These are phyloP conservation scores for Fusarium fracticaudum DNA, from an alignment of 2,329 filamentous ascomycete genomes.

Conservation along the genomic window DNA sequence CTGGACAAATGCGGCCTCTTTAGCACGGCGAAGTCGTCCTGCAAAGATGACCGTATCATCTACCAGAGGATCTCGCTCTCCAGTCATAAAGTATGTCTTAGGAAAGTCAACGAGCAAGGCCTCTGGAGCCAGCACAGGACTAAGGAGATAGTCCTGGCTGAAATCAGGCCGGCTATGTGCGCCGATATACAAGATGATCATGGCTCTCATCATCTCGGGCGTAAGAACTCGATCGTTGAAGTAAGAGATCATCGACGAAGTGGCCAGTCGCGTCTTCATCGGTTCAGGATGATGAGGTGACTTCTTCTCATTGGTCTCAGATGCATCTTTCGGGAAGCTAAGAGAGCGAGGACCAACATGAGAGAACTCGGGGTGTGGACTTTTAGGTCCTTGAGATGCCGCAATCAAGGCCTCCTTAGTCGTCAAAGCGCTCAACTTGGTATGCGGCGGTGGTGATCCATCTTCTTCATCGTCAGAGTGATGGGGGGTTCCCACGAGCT, in stretches of 20 bases:
- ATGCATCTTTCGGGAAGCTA: constrained; percentile 29
- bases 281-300: constrained; percentile 64
- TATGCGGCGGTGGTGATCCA: constrained; percentile 26
- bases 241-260: constrained; percentile 97
- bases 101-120: constrained; percentile 85
- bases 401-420: constrained; percentile 13
- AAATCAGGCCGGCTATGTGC: constrained; percentile 95
- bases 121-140: constrained; percentile 89
- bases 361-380: constrained; percentile 61
- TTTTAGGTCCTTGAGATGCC: constrained; percentile 33
- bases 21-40: constrained; percentile 84
- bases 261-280: constrained; percentile 87
- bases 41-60: constrained; percentile 98
- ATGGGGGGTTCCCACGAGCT: constrained; percentile 83
- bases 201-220: constrained; percentile 98
- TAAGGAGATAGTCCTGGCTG: constrained; percentile 87
- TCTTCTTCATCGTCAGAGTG: constrained; percentile 79
- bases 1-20: constrained; percentile 56
- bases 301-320: constrained; percentile 34
- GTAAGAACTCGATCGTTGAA: constrained; percentile 95
- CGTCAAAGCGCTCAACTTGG: constrained; percentile 7
- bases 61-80: constrained; percentile 92
- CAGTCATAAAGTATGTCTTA: constrained; percentile 92
- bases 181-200: constrained; percentile 98
- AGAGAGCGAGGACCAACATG: constrained; percentile 55